Percentiles rank a stretch among this genome's conserved stretches.
phyloP scores from a whole-genome alignment of 78 protist species.

The Protostelium mycophagum region DNA sequence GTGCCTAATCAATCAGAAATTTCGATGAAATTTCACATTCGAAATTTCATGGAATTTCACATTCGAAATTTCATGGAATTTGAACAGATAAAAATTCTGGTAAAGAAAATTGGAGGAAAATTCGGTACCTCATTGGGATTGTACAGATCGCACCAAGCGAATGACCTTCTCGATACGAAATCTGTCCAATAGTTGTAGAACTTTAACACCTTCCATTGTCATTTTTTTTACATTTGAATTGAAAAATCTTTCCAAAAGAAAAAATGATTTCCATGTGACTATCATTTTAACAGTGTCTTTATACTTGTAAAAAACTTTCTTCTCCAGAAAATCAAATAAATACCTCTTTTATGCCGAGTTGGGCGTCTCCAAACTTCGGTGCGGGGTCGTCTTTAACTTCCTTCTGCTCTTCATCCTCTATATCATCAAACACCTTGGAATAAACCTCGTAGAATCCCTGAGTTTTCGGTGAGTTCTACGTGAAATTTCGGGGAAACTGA shows the following conservation, averaged over 20 bases:
- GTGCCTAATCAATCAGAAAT: conserved; percentile 14
- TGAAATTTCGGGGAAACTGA: background rate
- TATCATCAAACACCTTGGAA: conserved; percentile 24
- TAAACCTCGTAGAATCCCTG: conserved; percentile 59
- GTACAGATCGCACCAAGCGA: conserved; percentile 60
- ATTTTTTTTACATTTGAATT: background rate
- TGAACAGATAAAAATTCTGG: too few relatives aligned
- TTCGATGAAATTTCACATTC: too few relatives aligned
- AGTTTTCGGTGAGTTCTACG: background rate
- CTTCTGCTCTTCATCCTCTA: conserved; percentile 49
- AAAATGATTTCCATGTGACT: too few relatives aligned
- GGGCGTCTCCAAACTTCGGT: conserved; percentile 61
- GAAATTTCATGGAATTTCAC: too few relatives aligned
- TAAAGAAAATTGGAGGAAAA: too few relatives aligned
- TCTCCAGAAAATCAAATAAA: too few relatives aligned
- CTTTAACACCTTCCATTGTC: conserved; percentile 22
- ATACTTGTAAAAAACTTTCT: too few relatives aligned
- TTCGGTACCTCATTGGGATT: conserved; percentile 49
- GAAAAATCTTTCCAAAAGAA: background rate
- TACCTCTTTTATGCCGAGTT: background rate
- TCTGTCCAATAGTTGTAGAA: conserved; percentile 68
- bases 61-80: background rate
- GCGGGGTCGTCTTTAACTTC: conserved; percentile 2
- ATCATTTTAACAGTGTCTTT: too few relatives aligned
- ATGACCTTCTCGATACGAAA: conserved; percentile 52